Percentiles rank a stretch among this genome's conserved stretches.
These are phyloP conservation scores for Fusarium subtropicale DNA, from an alignment of 2,329 filamentous ascomycete species.

Conservation along the genomic window DNA sequence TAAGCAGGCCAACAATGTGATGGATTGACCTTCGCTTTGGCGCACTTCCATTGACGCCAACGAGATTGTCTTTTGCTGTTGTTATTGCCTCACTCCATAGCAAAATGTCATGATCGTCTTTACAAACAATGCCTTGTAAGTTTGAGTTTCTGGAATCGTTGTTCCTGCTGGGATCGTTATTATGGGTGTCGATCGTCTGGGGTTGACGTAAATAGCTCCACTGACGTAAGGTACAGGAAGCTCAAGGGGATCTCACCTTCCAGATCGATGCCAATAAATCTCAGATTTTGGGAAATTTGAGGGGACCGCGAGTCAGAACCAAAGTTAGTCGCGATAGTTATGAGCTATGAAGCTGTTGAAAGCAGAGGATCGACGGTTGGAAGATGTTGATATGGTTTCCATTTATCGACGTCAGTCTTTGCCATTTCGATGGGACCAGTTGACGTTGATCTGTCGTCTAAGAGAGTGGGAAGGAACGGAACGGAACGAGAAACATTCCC, in stretches of 20 bases:
- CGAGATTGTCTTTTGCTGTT: neutral
- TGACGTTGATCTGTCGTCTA: neutral
- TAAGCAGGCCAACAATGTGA: neutral
- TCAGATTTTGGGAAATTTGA: neutral
- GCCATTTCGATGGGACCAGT: neutral
- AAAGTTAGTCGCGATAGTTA: neutral
- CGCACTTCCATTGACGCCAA: neutral
- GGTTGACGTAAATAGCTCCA: slow-evolving; percentile 28
- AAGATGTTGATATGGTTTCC: neutral
- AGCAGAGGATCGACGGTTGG: slow-evolving; percentile 5
- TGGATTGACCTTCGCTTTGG: slow-evolving; percentile 8
- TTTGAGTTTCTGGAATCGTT: slow-evolving; percentile 26
- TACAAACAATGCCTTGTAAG: neutral
- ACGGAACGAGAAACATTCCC: neutral
- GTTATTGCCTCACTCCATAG: neutral
- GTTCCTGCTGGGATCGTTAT: slow-evolving; percentile 2
- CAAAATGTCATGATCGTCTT: slow-evolving; percentile 11
- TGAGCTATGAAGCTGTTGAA: neutral
- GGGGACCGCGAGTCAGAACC: slow-evolving; percentile 24
- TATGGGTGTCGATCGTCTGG: slow-evolving; percentile 20
- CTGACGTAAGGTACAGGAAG: slow-evolving; percentile 4
- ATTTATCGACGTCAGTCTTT: slow-evolving; percentile 14
- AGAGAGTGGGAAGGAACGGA: neutral
- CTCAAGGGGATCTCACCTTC: neutral
- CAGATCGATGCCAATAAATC: slow-evolving; percentile 15